Conservation (phyloP, 805 yeast genomes). For the Candida sphagnicola region DNA sequence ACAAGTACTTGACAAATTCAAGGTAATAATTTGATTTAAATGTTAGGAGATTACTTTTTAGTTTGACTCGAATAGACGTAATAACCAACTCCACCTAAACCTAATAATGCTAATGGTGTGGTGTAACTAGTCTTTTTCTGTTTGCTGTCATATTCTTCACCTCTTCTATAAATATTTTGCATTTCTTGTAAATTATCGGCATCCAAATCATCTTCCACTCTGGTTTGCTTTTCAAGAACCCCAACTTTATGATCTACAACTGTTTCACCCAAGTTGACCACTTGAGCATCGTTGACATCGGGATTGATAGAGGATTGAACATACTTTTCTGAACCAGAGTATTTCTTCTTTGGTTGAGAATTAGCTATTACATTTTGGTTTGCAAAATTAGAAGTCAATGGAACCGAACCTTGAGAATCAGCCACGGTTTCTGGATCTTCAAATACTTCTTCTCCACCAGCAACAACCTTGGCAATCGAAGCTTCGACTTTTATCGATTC, state of each 20-base stretch:
- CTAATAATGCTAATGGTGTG: constrained; percentile 21
- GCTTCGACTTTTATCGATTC: constrained; percentile 42
- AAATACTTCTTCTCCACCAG: constrained; percentile 38
- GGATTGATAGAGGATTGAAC: constrained; percentile 40
- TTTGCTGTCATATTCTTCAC: background rate
- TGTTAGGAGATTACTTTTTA: background rate
- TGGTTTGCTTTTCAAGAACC: constrained; percentile 23
- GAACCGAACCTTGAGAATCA: constrained; percentile 25
- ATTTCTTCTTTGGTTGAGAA: constrained; percentile 17
- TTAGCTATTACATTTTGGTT: constrained; percentile 11
- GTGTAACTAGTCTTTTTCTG: constrained; percentile 8
- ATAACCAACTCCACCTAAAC: constrained; percentile 28
- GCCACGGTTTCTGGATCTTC: constrained; percentile 36
- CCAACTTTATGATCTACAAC: constrained; percentile 34
- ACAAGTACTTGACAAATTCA: background rate
- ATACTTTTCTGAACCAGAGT: constrained; percentile 37
- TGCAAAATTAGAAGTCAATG: constrained; percentile 30
- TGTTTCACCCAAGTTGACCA: constrained; percentile 31
- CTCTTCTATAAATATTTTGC: constrained; percentile 3
- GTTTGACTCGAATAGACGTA: constrained; percentile 12
- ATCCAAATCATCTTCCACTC: constrained; percentile 35
- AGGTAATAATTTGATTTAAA: too few species aligned
- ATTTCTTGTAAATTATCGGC: constrained; percentile 24
- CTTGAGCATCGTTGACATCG: constrained; percentile 32
- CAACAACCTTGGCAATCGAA: constrained; percentile 36